Evolutionary conservation across 345 rosid genomes (phyloP).

Genomic region (Laguncularia racemosa): DNA sequence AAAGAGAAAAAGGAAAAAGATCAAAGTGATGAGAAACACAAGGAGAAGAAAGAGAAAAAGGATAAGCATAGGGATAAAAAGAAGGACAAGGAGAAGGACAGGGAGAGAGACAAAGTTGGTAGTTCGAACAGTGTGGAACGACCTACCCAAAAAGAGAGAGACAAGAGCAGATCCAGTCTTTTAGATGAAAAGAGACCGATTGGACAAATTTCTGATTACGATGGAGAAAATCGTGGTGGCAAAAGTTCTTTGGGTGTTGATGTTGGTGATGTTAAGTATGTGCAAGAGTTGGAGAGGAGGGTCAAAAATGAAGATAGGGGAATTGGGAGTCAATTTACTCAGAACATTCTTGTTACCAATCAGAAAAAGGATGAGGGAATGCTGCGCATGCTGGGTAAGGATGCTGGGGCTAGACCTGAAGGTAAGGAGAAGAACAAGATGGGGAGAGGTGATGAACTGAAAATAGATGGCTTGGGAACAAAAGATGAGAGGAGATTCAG

Average conservation of each 20-base stretch:
- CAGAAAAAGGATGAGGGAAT: constrained; percentile 28
- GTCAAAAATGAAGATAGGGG: constrained; percentile 29
- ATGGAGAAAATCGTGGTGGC: constrained; percentile 21
- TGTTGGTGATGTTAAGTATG: constrained; percentile 20
- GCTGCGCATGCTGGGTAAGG: constrained; percentile 14
- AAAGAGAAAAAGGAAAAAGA: constrained; percentile 45
- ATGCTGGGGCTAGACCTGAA: constrained; percentile 17
- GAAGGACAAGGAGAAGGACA: constrained; percentile 29
- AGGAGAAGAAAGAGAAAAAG: constrained; percentile 43
- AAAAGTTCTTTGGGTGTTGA: constrained; percentile 17
- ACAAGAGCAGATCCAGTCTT: constrained; percentile 17
- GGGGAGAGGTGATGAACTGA: constrained; percentile 22
- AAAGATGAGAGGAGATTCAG: constrained; percentile 18
- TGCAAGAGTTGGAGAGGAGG: constrained; percentile 33
- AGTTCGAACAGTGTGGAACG: constrained; percentile 9
- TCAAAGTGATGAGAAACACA: constrained; percentile 37
- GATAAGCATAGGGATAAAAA: constrained; percentile 20
- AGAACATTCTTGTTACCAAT: constrained; percentile 19
- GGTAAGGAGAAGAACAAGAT: constrained; percentile 26
- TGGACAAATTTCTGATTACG: constrained; percentile 16
- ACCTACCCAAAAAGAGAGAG: constrained; percentile 23
- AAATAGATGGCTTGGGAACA: constrained; percentile 20
- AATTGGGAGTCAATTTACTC: constrained; percentile 17
- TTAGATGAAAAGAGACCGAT: constrained; percentile 24
- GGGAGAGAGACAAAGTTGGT: constrained; percentile 22